Base-by-base conservation (phyloP, 2,329 filamentous ascomycete species). In the Sporothrix variecibatus region DNA sequence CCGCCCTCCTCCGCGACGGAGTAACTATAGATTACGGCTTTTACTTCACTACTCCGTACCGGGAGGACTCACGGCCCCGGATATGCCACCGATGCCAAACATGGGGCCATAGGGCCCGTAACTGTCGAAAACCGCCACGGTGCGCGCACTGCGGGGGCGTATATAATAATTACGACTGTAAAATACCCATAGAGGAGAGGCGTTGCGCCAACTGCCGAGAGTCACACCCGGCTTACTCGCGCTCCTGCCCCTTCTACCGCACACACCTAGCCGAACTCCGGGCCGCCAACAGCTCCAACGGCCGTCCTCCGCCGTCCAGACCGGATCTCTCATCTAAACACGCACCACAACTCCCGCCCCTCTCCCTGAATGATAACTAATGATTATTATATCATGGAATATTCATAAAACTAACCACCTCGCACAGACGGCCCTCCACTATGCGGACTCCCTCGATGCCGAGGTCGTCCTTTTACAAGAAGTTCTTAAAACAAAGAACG, bases 211-310 rank as follows among this genome's bases (percentile, higher is more conserved):
- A 40, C 38, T 40, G 9, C 38, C 58, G 58, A 38, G 12, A 38
- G 58, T 26, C 58, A 20, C 58, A 62, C 58, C 58, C 58, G 58
- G 58, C 58, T 12, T 62, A 62, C 58, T 62, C 58, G 15, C 58
- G 12, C 28, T 34, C 58, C 17, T 62, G 28, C 58, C 58, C 28
- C 15, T 62, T 62, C 17, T 62, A 62, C 28, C 11, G 38, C 1
- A 62, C 9, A 6, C 5, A 7, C 20, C 28, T 38, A 1, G 11
- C 51, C 51, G 51, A 62, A 11, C 28, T 8, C 11, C 58, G 20
- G 2, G 15, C 20, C 28, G 58, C 58, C 9, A 38, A n/a, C n/a
- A n/a, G n/a, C n/a, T n/a, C n/a, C n/a, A n/a, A 4, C 23, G 56
- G 56, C 56, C 56, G 56, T 53, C 49, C 8, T 17, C 49, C 49